Evolutionary conservation across 31 red algal species (phyloP).

Genomic region (Asparagopsis taxiformis): DNA sequence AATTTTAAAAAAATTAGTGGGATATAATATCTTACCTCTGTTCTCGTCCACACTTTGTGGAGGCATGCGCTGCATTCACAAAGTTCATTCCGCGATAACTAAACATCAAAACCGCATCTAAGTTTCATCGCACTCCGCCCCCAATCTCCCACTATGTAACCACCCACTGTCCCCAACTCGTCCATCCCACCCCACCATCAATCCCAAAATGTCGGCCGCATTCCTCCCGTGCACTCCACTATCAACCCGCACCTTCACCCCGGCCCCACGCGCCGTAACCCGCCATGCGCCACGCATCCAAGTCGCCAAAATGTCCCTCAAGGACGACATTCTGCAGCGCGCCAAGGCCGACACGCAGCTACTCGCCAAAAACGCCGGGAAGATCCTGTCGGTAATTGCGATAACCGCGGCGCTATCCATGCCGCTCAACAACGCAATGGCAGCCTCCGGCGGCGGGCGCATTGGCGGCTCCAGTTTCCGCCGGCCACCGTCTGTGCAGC

Average conservation of each 20-base stretch:
- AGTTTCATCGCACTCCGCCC: too few relatives aligned
- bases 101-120: too few relatives aligned
- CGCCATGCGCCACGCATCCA: not conserved
- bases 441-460: conserved; percentile 49
- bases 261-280: not conserved
- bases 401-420: conserved; percentile 15
- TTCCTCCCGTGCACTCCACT: not conserved
- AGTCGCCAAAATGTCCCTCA: not conserved
- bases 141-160: too few relatives aligned
- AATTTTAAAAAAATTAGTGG: too few relatives aligned
- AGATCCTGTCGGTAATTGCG: conserved; percentile 8
- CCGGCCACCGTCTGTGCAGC: not conserved
- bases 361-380: not conserved
- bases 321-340: not conserved
- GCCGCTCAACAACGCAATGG: conserved; percentile 19
- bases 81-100: too few relatives aligned
- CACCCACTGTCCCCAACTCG: too few relatives aligned
- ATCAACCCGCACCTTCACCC: not conserved
- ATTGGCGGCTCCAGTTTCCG: conserved; percentile 65
- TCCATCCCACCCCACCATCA: too few relatives aligned
- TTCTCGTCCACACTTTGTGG: too few relatives aligned
- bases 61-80: too few relatives aligned
- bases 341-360: conserved; percentile 11
- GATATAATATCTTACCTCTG: too few relatives aligned
- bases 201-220: not conserved